A percentile compares a stretch with the other conserved stretches of the same genome.
phyloP scores from a whole-genome alignment of 2,329 filamentous ascomycete genomes.

The Oidium heveae region DNA sequence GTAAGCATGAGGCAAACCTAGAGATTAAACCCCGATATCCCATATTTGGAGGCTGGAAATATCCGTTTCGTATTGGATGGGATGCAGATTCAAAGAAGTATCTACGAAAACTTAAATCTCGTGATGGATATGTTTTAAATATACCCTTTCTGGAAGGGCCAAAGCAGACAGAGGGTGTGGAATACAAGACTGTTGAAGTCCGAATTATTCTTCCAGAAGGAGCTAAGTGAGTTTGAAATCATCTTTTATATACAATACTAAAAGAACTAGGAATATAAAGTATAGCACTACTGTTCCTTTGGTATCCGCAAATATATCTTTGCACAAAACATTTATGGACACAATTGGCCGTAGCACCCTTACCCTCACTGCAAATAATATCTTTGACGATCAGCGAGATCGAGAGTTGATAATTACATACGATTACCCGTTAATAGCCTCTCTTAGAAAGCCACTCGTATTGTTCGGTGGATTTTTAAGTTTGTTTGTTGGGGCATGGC shows the following conservation, averaged over 20 bases:
- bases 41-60: constrained; percentile 95
- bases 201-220: constrained; percentile 79
- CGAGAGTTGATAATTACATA: constrained; percentile 70
- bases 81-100: constrained; percentile 62
- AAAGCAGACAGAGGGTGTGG: constrained; percentile 59
- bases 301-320: constrained; percentile 27
- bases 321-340: constrained; percentile 83
- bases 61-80: constrained; percentile 92
- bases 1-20: constrained; percentile 52
- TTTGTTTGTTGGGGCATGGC: constrained; percentile 53
- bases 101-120: constrained; percentile 34
- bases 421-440: constrained; percentile 50
- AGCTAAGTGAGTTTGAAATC: constrained; percentile 37
- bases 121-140: constrained; percentile 59
- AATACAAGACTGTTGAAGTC: constrained; percentile 59
- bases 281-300: constrained; percentile 53
- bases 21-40: constrained; percentile 88
- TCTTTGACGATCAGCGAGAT: constrained; percentile 76
- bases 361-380: constrained; percentile 55
- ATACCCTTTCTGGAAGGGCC: constrained; percentile 87
- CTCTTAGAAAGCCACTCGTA: constrained; percentile 65
- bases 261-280: constrained; percentile 40
- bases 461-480: constrained; percentile 48
- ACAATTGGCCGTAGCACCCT: constrained; percentile 70
- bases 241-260: neutral